These are phyloP conservation scores for Xylaria sp. DNA, from an alignment of 2,329 filamentous ascomycete genomes.

Conservation along the genomic window DNA sequence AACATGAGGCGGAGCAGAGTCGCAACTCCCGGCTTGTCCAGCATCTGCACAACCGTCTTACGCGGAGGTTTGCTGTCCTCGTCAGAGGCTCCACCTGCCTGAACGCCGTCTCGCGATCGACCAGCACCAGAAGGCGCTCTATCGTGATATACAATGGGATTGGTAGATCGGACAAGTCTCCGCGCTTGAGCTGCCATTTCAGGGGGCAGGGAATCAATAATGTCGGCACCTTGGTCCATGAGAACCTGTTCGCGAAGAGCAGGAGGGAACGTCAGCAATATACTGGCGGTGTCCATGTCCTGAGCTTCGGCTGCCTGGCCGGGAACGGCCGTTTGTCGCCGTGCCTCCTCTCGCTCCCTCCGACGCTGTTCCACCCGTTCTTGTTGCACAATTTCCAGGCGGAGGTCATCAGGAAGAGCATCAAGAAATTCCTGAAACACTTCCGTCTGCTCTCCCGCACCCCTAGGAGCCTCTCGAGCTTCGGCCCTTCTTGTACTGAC, in stretches of 20 bases:
- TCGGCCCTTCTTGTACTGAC: slow-evolving; percentile 81
- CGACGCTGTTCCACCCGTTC: slow-evolving; percentile 88
- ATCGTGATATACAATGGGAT: slow-evolving; percentile 41
- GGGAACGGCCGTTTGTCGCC: slow-evolving; percentile 63
- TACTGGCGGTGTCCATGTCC: slow-evolving; percentile 92
- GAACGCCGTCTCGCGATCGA: slow-evolving; percentile 28
- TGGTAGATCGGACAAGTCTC: slow-evolving; percentile 56
- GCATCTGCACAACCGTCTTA: slow-evolving; percentile 88
- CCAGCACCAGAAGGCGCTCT: slow-evolving; percentile 44
- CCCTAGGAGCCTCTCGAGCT: slow-evolving; percentile 67
- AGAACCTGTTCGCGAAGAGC: slow-evolving; percentile 83
- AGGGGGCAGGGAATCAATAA: slow-evolving; percentile 80
- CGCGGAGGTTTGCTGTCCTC: slow-evolving; percentile 68
- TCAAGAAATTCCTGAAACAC: slow-evolving; percentile 94
- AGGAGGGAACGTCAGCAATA: slow-evolving; percentile 86
- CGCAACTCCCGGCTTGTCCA: slow-evolving; percentile 93
- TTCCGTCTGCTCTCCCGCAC: slow-evolving; percentile 75
- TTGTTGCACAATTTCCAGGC: slow-evolving; percentile 86
- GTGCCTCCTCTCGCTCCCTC: slow-evolving; percentile 79
- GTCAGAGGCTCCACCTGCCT: slow-evolving; percentile 32
- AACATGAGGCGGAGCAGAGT: slow-evolving; percentile 99
- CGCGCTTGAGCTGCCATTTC: slow-evolving; percentile 87
- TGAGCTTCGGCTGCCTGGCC: slow-evolving; percentile 53
- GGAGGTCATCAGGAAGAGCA: slow-evolving; percentile 86
- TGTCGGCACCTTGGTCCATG: slow-evolving; percentile 87